Percentiles rank a stretch among this genome's conserved stretches.
Evolutionary conservation across 495 filamentous ascomycete species (phyloP).

Genomic region (Delitschia confertaspora): DNA sequence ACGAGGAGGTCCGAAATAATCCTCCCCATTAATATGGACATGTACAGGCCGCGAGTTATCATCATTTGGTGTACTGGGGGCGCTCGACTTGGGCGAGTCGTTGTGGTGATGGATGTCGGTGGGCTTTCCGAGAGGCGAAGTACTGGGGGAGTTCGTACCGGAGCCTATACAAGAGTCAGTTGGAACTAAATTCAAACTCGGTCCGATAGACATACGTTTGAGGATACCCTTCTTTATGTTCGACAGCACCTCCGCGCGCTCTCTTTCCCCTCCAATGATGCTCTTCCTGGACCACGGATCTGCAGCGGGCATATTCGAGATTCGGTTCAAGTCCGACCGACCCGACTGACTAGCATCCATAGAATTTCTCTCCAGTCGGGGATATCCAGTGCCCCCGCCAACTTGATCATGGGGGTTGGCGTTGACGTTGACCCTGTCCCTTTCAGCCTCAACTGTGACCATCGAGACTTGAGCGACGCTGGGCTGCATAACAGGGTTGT

Average conservation of each 20-base stretch:
- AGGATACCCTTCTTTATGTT: slow-evolving; percentile 89
- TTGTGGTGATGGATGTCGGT: slow-evolving; percentile 53
- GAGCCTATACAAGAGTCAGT: slow-evolving; percentile 39
- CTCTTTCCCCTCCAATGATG: slow-evolving; percentile 81
- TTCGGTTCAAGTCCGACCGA: slow-evolving; percentile 35
- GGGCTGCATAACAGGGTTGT: slow-evolving; percentile 54
- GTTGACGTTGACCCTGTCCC: slow-evolving; percentile 71
- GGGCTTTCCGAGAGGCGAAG: slow-evolving; percentile 56
- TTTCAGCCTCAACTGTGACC: slow-evolving; percentile 88
- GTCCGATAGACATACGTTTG: slow-evolving; percentile 76
- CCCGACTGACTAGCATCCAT: slow-evolving; percentile 48
- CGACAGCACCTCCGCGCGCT: slow-evolving; percentile 82
- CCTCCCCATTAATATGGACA: slow-evolving; percentile 37
- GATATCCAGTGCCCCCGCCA: slow-evolving; percentile 74
- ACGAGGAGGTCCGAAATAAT: slow-evolving; percentile 71
- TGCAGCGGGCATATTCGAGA: slow-evolving; percentile 41
- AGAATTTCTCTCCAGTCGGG: slow-evolving; percentile 76
- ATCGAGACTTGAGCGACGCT: slow-evolving; percentile 78
- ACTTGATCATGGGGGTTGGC: slow-evolving; percentile 57
- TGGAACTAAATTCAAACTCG: background rate
- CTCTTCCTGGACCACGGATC: slow-evolving; percentile 61
- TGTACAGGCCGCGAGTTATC: slow-evolving; percentile 40
- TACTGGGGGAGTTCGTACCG: slow-evolving; percentile 53
- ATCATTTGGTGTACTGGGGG: slow-evolving; percentile 72
- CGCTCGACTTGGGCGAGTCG: slow-evolving; percentile 73